Percentiles rank a stretch among this genome's conserved stretches.
These are phyloP conservation scores for Elsinoe batatas DNA, from an alignment of 2,329 filamentous ascomycete species.

Conservation along the genomic window DNA sequence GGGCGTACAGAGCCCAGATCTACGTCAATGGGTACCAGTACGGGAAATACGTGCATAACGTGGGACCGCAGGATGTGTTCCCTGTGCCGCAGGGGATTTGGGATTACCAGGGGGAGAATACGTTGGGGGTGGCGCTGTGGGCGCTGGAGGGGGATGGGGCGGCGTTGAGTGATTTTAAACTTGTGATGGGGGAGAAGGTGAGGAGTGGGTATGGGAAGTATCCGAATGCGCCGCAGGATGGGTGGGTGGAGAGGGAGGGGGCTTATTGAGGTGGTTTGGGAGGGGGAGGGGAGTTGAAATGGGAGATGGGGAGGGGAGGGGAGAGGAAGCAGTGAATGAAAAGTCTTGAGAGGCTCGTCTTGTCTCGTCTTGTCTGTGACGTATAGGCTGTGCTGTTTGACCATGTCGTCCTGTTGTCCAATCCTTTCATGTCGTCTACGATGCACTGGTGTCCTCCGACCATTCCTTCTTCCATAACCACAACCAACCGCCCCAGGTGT, in stretches of 20 bases:
- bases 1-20: slow-evolving; percentile 49
- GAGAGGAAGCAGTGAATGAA: neutral
- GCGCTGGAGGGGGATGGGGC: slow-evolving; percentile 49
- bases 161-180: slow-evolving; percentile 38
- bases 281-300: too few species aligned
- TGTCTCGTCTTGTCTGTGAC: too few species aligned
- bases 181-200: slow-evolving; percentile 23
- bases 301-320: neutral
- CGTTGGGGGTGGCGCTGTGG: slow-evolving; percentile 60
- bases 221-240: slow-evolving; percentile 22
- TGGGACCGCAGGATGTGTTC: slow-evolving; percentile 64
- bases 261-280: slow-evolving; percentile 21
- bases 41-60: slow-evolving; percentile 56
- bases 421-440: neutral
- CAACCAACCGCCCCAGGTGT: neutral
- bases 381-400: too few species aligned
- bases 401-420: neutral
- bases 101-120: slow-evolving; percentile 61
- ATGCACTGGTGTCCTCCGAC: neutral
- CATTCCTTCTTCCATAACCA: slow-evolving; percentile 8
- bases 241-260: slow-evolving; percentile 23
- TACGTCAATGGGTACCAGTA: slow-evolving; percentile 70
- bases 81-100: slow-evolving; percentile 66
- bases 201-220: slow-evolving; percentile 27
- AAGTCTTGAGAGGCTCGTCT: neutral